These are phyloP conservation scores for Caryopteris hybrid DNA, from an alignment of 305 asterid species.

Conservation along the genomic window DNA sequence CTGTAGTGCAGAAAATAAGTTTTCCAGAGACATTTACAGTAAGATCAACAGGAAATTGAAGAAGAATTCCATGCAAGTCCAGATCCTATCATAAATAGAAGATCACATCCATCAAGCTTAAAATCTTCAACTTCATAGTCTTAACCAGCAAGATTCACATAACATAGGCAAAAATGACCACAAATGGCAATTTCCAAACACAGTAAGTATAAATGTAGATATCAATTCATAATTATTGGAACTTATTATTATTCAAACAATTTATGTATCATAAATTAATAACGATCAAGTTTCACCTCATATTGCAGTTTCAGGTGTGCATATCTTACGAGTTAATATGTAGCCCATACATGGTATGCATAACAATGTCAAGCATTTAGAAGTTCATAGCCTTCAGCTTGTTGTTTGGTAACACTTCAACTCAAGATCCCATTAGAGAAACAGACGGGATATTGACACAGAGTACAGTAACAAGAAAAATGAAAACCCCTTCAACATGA, in stretches of 20 bases:
- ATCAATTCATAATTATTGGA: not conserved
- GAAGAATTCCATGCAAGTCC: conserved; percentile 71
- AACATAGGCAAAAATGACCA: not conserved
- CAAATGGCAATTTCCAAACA: too few relatives aligned
- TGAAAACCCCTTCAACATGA: not conserved
- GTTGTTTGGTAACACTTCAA: not conserved
- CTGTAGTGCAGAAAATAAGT: too few relatives aligned
- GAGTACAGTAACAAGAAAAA: not conserved
- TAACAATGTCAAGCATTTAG: not conserved
- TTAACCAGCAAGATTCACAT: not conserved
- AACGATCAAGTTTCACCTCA: not conserved
- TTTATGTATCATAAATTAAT: too few relatives aligned
- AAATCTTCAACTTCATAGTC: too few relatives aligned
- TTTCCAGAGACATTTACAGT: conserved; percentile 9
- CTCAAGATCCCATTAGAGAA: not conserved
- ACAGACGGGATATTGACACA: not conserved
- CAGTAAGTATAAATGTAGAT: too few relatives aligned
- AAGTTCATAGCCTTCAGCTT: not conserved
- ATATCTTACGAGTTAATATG: not conserved
- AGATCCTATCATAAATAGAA: conserved; percentile 60
- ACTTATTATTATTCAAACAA: too few relatives aligned
- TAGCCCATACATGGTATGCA: not conserved
- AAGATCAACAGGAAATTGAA: not conserved
- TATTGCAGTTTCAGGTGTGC: not conserved
- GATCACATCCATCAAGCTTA: too few relatives aligned